Evolutionary conservation across 2,329 filamentous ascomycete species (phyloP).

Genomic region (Epichloe typhina): DNA sequence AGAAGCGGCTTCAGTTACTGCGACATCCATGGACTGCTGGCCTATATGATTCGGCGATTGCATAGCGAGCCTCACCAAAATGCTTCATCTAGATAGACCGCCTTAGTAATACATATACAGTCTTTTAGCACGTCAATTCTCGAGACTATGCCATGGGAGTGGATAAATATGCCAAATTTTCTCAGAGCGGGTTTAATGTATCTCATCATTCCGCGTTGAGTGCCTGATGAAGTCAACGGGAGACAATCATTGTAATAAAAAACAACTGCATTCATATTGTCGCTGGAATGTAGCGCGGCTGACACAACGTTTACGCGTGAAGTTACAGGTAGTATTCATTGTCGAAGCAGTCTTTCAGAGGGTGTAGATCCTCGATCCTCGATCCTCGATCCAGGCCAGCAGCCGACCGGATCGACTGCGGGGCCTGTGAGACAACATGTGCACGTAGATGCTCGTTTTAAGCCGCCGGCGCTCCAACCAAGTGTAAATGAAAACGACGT

Average conservation of each 20-base stretch:
- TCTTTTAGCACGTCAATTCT: not conserved
- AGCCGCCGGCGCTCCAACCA: too few relatives aligned
- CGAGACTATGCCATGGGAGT: not conserved
- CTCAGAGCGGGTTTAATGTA: not conserved
- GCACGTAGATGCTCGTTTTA: too few relatives aligned
- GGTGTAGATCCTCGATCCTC: too few relatives aligned
- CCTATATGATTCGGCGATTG: slow-evolving; percentile 2
- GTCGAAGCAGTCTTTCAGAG: too few relatives aligned
- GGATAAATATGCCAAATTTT: not conserved
- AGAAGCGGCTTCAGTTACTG: not conserved
- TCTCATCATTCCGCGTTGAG: not conserved
- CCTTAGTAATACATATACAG: slow-evolving; percentile 1
- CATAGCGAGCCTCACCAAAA: slow-evolving; percentile 6
- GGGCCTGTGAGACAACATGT: too few relatives aligned
- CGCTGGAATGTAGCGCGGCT: not conserved
- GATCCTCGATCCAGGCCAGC: too few relatives aligned
- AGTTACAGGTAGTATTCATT: too few relatives aligned
- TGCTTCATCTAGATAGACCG: slow-evolving; percentile 2
- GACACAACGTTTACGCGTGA: not conserved
- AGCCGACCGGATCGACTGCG: too few relatives aligned
- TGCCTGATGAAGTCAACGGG: not conserved
- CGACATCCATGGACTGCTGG: not conserved
- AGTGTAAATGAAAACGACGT: too few relatives aligned
- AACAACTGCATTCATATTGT: not conserved
- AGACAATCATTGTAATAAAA: not conserved